Percentiles rank a stretch among this genome's conserved stretches.
phyloP scores from a whole-genome alignment of 495 filamentous ascomycete genomes.

The Hyaloscypha bicolor region DNA sequence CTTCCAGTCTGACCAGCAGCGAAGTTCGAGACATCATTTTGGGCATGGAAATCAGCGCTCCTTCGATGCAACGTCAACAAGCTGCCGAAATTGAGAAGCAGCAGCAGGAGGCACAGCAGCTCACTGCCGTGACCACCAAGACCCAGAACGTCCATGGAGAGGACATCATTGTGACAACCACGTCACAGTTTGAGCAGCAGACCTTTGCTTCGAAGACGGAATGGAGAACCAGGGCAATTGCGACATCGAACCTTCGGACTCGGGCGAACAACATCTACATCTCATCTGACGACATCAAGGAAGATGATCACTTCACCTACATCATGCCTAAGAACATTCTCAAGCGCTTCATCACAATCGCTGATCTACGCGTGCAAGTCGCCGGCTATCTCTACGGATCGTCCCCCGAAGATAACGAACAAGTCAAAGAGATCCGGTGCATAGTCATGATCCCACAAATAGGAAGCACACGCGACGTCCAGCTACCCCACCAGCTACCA shows the following conservation, averaged over 20 bases:
- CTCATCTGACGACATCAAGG: conserved; percentile 84
- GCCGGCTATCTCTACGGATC: conserved; percentile 94
- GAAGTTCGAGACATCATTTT: conserved; percentile 99
- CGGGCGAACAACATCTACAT: conserved; percentile 98
- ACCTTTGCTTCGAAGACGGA: conserved; percentile 98
- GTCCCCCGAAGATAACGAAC: conserved; percentile 90
- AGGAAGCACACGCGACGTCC: conserved; percentile 88
- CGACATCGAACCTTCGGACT: conserved; percentile 93
- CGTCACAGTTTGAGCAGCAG: conserved; percentile 94
- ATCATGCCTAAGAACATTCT: conserved; percentile 99
- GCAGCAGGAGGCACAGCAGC: conserved; percentile 92
- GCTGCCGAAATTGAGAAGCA: conserved; percentile 99
- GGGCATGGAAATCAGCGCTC: conserved; percentile 99
- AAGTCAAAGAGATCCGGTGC: conserved; percentile 94
- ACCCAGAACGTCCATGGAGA: conserved; percentile 98
- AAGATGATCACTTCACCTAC: conserved; percentile 84
- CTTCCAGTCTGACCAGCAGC: conserved; percentile 90
- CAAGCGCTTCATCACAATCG: conserved; percentile 97
- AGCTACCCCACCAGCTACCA: conserved; percentile 87
- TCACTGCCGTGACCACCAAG: conserved; percentile 97
- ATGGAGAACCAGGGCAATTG: conserved; percentile 96
- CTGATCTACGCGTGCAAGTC: conserved; percentile 95
- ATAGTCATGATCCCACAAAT: conserved; percentile 99
- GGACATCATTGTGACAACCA: conserved; percentile 98
- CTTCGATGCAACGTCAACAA: conserved; percentile 97